Percentiles rank a stretch among this genome's conserved stretches.
Conservation (phyloP, 202 grass and related monocot genomes). For the Elaeis oleifera region DNA sequence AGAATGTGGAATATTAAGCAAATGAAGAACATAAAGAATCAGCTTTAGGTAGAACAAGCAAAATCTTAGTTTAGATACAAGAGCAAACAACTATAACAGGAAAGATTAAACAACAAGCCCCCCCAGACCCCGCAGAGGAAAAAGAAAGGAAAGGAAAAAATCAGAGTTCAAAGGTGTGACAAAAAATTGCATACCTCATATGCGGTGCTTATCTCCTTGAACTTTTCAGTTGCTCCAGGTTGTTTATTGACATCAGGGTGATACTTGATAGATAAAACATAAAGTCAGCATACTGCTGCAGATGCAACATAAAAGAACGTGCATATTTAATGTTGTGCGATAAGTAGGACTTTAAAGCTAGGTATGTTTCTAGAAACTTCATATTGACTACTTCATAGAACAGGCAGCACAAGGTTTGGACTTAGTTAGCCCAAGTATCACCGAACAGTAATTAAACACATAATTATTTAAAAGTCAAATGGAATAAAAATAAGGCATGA, state of each 20-base stretch:
- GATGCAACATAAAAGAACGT: conserved; percentile 7
- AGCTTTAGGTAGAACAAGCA: too few species aligned
- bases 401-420: too few species aligned
- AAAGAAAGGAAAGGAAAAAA: neutral
- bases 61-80: neutral
- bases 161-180: neutral
- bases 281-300: conserved; percentile 7
- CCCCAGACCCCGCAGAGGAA: neutral
- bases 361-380: too few species aligned
- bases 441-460: too few species aligned
- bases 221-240: conserved; percentile 92
- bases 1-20: too few species aligned
- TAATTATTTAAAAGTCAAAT: too few species aligned
- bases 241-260: conserved; percentile 98
- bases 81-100: neutral
- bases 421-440: too few species aligned
- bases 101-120: neutral
- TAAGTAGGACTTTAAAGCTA: neutral
- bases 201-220: conserved; percentile 94
- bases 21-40: too few species aligned
- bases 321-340: neutral
- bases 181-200: conserved; percentile 62
- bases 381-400: too few species aligned
- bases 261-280: conserved; percentile 43
- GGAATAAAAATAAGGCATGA: too few species aligned